These are phyloP conservation scores for Cladorrhinum samala DNA, from an alignment of 495 filamentous ascomycete species.

Conservation along the genomic window DNA sequence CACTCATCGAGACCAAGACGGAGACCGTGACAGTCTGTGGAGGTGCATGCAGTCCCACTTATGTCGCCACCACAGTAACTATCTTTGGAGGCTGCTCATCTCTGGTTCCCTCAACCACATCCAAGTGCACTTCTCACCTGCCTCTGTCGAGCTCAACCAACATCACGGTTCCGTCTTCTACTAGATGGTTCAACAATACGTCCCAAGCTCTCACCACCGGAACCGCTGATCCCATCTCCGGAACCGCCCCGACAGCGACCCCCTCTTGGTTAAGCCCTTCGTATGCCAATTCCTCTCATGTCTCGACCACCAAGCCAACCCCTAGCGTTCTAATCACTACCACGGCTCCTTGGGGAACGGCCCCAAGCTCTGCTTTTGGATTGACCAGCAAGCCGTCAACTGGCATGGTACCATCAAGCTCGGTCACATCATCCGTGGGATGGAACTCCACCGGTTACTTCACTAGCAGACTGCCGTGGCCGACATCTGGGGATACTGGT, in stretches of 20 bases:
- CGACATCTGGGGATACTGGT: background rate
- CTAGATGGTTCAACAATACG: slow-evolving; percentile 9
- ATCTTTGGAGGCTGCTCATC: slow-evolving; percentile 4
- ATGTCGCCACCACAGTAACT: slow-evolving; percentile 5
- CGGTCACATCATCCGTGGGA: background rate
- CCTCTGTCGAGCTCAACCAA: background rate
- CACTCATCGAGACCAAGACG: slow-evolving; percentile 2
- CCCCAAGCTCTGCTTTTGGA: background rate
- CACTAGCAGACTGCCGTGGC: background rate
- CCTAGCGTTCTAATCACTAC: background rate
- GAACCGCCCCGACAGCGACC: background rate
- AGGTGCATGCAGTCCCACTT: background rate
- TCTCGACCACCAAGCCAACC: no score
- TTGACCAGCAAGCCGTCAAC: background rate
- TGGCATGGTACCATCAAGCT: background rate
- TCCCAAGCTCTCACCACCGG: background rate
- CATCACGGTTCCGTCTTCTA: background rate
- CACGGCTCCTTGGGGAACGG: background rate
- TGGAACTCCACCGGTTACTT: background rate
- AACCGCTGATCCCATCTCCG: background rate
- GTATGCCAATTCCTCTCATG: background rate
- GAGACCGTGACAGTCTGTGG: slow-evolving; percentile 1
- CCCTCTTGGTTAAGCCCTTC: background rate
- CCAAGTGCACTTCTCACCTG: background rate
- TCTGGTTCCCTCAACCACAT: background rate